A percentile compares a stretch with the other conserved stretches of the same genome.
These are phyloP conservation scores for Ogataea nakhonphanomensis DNA, from an alignment of 805 yeast species.

Conservation along the genomic window DNA sequence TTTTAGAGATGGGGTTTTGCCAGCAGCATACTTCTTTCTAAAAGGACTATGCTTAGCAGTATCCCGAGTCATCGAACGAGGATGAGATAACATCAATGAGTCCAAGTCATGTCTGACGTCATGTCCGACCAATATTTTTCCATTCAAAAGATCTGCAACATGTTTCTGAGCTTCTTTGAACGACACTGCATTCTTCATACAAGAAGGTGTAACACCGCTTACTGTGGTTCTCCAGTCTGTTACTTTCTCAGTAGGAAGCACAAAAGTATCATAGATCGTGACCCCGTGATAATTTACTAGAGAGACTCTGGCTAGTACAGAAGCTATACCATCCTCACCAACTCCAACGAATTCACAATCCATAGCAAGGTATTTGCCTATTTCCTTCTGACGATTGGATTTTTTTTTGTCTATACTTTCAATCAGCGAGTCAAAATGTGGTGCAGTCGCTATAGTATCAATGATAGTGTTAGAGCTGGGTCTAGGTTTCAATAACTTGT, in stretches of 20 bases:
- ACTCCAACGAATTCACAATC: constrained; percentile 96
- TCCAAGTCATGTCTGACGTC: constrained; percentile 78
- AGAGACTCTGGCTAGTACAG: constrained; percentile 83
- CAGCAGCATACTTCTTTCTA: constrained; percentile 52
- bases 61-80: constrained; percentile 61
- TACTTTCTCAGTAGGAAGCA: constrained; percentile 69
- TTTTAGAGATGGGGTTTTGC: constrained; percentile 72
- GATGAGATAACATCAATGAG: constrained; percentile 64
- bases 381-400: constrained; percentile 31
- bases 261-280: constrained; percentile 67
- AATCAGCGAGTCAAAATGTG: no score
- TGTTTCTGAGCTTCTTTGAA: constrained; percentile 64
- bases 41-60: constrained; percentile 64
- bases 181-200: constrained; percentile 64
- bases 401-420: background rate
- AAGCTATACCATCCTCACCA: constrained; percentile 65
- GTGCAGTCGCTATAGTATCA: no score
- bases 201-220: constrained; percentile 72
- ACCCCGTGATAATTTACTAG: constrained; percentile 81
- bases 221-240: constrained; percentile 94
- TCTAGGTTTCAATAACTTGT: background rate
- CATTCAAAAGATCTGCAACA: constrained; percentile 50
- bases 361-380: constrained; percentile 75
- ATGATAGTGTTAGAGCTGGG: no score
- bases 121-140: constrained; percentile 74